Evolutionary conservation across 2,329 filamentous ascomycete genomes (phyloP), one percentile per base, ranked within the genome.

Genomic region (Fusarium torreyae): DNA sequence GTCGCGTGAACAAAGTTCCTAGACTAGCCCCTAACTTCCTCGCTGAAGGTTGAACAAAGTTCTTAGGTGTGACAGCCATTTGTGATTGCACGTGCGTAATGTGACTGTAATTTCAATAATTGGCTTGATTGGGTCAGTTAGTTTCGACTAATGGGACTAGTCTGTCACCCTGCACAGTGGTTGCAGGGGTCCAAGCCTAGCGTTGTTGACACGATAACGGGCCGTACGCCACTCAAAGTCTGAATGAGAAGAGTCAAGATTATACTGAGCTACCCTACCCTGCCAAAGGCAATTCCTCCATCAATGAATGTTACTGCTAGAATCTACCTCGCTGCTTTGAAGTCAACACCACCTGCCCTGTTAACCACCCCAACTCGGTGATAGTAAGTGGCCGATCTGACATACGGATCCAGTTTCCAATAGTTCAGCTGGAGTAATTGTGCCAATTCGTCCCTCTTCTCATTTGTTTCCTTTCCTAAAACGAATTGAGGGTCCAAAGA

Each of bases 371-470:
- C 70, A 10, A 39, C 63, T 26, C 70, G 61, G 17, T 72, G 70
- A 18, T 73, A 72, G 26, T 73, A 73, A n/a, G 70, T 72, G 17
- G 18, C 51, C 10, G 89, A 88, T 34, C 91, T 82, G 18, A 92
- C 76, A 74, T 89, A 91, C 3, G 89, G 89, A 78, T 94, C 91
- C 57, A 93, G 77, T 65, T 86, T 82, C 91, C 91, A 94, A 79
- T 92, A 94, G 63, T 91, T 91, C 36, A 81, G 78, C 51, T 83
- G 79, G 63, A 93, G 71, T 52, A 84, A 74, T 56, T 83, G 81
- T 4, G 86, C 85, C 26, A 91, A 43, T 3, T 77, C 77, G 33
- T 82, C 78, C 63, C 89, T 81, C 73, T 85, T 75, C 5, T 22
- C 48, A 10, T 45, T 43, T 5, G 44, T 46, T n/a, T 68, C 57